phyloP scores from a whole-genome alignment of 441 rosid species.

The Pelargonium australe region DNA sequence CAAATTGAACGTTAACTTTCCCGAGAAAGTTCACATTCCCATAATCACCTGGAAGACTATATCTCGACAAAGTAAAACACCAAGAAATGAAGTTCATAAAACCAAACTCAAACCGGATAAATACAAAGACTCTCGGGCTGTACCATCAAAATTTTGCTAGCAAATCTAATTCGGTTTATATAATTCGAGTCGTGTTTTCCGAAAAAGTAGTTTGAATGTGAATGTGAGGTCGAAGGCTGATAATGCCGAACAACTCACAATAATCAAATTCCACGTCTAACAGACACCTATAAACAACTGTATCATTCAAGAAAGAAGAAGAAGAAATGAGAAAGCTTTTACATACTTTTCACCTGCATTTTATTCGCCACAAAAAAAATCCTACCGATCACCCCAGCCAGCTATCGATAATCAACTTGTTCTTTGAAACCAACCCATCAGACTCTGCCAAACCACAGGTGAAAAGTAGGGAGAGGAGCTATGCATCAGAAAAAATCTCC shows the following conservation, averaged over 20 bases:
- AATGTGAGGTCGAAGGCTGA: not conserved
- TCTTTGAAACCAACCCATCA: slow-evolving; percentile 23
- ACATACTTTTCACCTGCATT: slow-evolving; percentile 42
- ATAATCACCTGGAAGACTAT: too few relatives aligned
- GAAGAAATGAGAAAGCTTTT: slow-evolving; percentile 16
- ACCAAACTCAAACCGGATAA: too few relatives aligned
- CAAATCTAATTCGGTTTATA: not conserved
- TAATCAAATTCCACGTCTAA: slow-evolving; percentile 11
- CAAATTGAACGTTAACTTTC: too few relatives aligned
- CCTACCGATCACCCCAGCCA: slow-evolving; percentile 27
- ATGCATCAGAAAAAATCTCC: slow-evolving; percentile 21
- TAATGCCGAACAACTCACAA: not conserved
- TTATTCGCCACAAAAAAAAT: slow-evolving; percentile 40
- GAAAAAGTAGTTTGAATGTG: not conserved
- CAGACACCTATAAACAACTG: slow-evolving; percentile 10
- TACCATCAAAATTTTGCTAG: too few relatives aligned
- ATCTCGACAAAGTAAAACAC: too few relatives aligned
- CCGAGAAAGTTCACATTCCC: too few relatives aligned
- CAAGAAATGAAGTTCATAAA: too few relatives aligned
- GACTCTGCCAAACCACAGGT: slow-evolving; percentile 31
- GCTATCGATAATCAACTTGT: slow-evolving; percentile 16
- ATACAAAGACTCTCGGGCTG: too few relatives aligned
- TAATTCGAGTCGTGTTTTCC: not conserved
- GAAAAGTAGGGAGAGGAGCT: slow-evolving; percentile 29
- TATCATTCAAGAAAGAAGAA: slow-evolving; percentile 12